Conservation (phyloP, 805 yeast species). For the fission yeast (Schizosaccharomyces pombe) region ASM294v3 CU329670.1:3447001-3447500, state of each 20-base stretch:
- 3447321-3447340: background rate
- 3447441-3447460: too few species aligned
- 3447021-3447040: slow-evolving; percentile 65
- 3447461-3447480: too few species aligned
- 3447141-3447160: slow-evolving; percentile 27
- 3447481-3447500: too few species aligned
- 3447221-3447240: slow-evolving; percentile 22
- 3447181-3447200: slow-evolving; percentile 38
- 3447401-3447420: too few species aligned
- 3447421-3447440: too few species aligned
- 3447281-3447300: background rate
- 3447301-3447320: background rate
- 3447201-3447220: slow-evolving; percentile 26
- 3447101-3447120: slow-evolving; percentile 60
- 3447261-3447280: background rate
- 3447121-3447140: slow-evolving; percentile 55
- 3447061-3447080: slow-evolving; percentile 38
- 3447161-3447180: slow-evolving; percentile 19
- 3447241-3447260: background rate
- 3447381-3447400: background rate
- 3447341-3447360: background rate
- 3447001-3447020: slow-evolving; percentile 31
- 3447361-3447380: background rate
- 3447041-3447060: slow-evolving; percentile 34
- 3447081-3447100: slow-evolving; percentile 40